Evolutionary conservation across 495 filamentous ascomycete genomes (phyloP).

Genomic region (Parathielavia appendiculata): DNA sequence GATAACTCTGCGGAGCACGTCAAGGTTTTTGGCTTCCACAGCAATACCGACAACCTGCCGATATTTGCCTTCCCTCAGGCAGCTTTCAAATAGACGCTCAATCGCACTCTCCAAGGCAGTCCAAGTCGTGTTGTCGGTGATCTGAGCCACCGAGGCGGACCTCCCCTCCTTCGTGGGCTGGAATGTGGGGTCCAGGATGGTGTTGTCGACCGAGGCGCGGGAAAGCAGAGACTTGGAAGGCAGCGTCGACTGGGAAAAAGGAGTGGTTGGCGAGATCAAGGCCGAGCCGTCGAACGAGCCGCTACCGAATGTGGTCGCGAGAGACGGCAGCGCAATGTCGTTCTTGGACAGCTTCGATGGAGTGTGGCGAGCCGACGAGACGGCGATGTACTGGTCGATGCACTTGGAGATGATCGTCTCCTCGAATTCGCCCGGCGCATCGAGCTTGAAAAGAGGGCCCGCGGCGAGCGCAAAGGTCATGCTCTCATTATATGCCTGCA

Average conservation of each 20-base stretch:
- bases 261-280: conserved; percentile 80
- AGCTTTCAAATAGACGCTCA: conserved; percentile 84
- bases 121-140: conserved; percentile 49
- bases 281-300: conserved; percentile 56
- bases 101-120: conserved; percentile 74
- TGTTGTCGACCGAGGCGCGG: conserved; percentile 57
- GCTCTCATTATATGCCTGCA: conserved; percentile 97
- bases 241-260: conserved; percentile 85
- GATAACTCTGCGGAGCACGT: conserved; percentile 83
- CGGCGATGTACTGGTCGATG: conserved; percentile 92
- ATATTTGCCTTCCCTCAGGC: conserved; percentile 80
- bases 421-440: conserved; percentile 90
- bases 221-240: conserved; percentile 92
- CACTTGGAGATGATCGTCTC: conserved; percentile 99
- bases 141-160: conserved; percentile 42
- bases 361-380: conserved; percentile 66
- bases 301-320: conserved; percentile 69
- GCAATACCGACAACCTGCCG: conserved; percentile 98
- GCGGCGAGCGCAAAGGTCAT: conserved; percentile 97
- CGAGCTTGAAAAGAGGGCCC: conserved; percentile 89
- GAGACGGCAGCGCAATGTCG: conserved; percentile 54
- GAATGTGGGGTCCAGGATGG: conserved; percentile 50
- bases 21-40: conserved; percentile 88
- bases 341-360: conserved; percentile 41
- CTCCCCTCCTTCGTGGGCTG: conserved; percentile 51